Evolutionary conservation across 805 yeast species (phyloP).

Genomic region (Barnettozyma vustinii): DNA sequence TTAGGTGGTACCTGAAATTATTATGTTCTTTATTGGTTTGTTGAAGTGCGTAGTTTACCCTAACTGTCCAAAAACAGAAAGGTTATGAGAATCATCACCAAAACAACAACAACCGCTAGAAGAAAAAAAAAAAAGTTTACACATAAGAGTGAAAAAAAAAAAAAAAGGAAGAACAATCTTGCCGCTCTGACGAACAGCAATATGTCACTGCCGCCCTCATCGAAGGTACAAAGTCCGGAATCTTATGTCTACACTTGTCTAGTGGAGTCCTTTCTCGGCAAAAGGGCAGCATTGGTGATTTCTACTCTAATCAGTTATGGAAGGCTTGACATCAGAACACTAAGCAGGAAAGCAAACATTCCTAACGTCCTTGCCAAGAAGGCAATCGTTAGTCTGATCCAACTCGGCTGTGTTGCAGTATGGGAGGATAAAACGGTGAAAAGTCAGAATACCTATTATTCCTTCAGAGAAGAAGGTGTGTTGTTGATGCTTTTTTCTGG

Average conservation of each 20-base stretch:
- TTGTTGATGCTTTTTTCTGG: constrained; percentile 69
- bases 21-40: no score
- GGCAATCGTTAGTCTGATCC: constrained; percentile 70
- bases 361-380: constrained; percentile 51
- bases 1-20: no score
- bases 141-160: background rate
- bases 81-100: background rate
- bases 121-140: background rate
- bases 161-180: background rate
- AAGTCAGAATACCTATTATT: constrained; percentile 41
- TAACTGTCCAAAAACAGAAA: background rate
- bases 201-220: constrained; percentile 13
- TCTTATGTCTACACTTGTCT: constrained; percentile 53
- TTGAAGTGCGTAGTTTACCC: background rate
- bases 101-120: no score
- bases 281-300: constrained; percentile 60
- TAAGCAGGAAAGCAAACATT: constrained; percentile 42
- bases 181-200: background rate
- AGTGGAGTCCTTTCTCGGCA: constrained; percentile 58
- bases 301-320: constrained; percentile 63
- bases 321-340: constrained; percentile 51
- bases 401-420: constrained; percentile 67
- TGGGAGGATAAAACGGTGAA: constrained; percentile 42
- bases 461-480: constrained; percentile 58
- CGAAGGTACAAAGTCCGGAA: constrained; percentile 55